phyloP scores from a whole-genome alignment of 2,329 filamentous ascomycete genomes.

The Colletotrichum zoysiae region DNA sequence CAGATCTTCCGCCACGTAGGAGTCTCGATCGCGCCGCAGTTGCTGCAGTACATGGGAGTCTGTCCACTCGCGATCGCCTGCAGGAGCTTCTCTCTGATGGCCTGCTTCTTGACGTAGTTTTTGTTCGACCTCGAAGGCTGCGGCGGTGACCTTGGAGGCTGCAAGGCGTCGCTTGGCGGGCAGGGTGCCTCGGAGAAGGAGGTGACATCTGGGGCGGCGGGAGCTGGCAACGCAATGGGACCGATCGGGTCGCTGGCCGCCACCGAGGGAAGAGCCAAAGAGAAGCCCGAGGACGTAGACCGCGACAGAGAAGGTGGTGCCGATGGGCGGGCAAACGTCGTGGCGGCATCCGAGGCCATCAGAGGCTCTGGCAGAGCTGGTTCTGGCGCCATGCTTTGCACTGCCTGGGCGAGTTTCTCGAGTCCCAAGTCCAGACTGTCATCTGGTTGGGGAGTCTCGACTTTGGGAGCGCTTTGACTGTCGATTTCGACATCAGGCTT shows the following conservation, averaged over 20 bases:
- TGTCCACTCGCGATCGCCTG: slow-evolving; percentile 80
- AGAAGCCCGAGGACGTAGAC: slow-evolving; percentile 47
- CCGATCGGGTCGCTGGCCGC: slow-evolving; percentile 49
- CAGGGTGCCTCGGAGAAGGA: slow-evolving; percentile 55
- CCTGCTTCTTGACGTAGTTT: slow-evolving; percentile 73
- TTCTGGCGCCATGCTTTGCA: slow-evolving; percentile 6
- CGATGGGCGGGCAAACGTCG: slow-evolving; percentile 28
- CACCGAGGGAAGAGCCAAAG: slow-evolving; percentile 50
- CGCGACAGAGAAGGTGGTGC: slow-evolving; percentile 26
- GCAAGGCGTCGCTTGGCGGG: slow-evolving; percentile 58
- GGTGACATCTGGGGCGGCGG: slow-evolving; percentile 24
- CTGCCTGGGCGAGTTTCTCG: slow-evolving; percentile 30
- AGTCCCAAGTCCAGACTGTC: slow-evolving; percentile 29
- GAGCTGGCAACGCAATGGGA: slow-evolving; percentile 51
- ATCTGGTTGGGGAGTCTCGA: slow-evolving; percentile 7
- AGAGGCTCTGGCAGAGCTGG: slow-evolving; percentile 14
- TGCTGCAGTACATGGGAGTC: slow-evolving; percentile 89
- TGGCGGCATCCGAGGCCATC: not conserved
- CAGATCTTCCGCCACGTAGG: slow-evolving; percentile 96
- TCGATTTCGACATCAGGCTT: slow-evolving; percentile 25
- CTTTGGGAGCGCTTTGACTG: slow-evolving; percentile 31
- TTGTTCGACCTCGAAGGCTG: slow-evolving; percentile 66
- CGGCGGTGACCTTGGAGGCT: slow-evolving; percentile 54
- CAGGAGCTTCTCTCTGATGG: slow-evolving; percentile 70
- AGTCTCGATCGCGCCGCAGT: slow-evolving; percentile 95